Percentiles rank a stretch among this genome's conserved stretches.
Conservation (phyloP, 306 rosid species). For the Vicia sativa region DNA sequence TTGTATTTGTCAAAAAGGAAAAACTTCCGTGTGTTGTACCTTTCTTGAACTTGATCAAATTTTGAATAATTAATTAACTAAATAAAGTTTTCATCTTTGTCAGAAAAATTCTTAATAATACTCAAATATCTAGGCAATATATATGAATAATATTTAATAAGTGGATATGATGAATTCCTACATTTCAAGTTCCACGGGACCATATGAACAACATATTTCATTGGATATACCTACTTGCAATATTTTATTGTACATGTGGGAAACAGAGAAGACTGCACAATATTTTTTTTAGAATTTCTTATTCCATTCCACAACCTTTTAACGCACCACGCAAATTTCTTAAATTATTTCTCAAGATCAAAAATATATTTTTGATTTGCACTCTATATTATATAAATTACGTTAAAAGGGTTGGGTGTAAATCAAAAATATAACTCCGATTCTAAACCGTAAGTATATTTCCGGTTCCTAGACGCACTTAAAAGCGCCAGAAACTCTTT, state of each 20-base stretch:
- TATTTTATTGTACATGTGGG: conserved; percentile 35
- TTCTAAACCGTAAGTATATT: too few relatives aligned
- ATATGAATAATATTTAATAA: conserved; percentile 16
- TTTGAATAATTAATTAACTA: neutral
- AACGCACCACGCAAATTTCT: too few relatives aligned
- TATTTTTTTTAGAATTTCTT: too few relatives aligned
- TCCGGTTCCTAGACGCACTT: too few relatives aligned
- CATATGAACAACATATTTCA: conserved; percentile 35
- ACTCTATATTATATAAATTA: too few relatives aligned
- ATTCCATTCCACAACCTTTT: too few relatives aligned
- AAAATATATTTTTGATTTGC: too few relatives aligned
- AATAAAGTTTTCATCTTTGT: conserved; percentile 2
- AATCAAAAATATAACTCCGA: too few relatives aligned
- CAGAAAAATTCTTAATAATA: neutral
- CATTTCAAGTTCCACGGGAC: conserved; percentile 45
- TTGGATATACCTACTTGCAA: conserved; percentile 46
- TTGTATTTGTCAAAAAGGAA: too few relatives aligned
- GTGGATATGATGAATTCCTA: conserved; percentile 45
- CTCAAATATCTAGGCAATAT: conserved; percentile 30
- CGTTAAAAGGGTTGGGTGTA: too few relatives aligned
- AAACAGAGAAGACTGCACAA: conserved; percentile 13
- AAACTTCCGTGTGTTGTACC: neutral
- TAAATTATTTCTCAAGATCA: too few relatives aligned
- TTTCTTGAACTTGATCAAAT: neutral
- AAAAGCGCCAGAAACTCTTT: too few relatives aligned